These are phyloP conservation scores for Priceomyces fermenticarens DNA, from an alignment of 805 yeast species.

Conservation along the genomic window DNA sequence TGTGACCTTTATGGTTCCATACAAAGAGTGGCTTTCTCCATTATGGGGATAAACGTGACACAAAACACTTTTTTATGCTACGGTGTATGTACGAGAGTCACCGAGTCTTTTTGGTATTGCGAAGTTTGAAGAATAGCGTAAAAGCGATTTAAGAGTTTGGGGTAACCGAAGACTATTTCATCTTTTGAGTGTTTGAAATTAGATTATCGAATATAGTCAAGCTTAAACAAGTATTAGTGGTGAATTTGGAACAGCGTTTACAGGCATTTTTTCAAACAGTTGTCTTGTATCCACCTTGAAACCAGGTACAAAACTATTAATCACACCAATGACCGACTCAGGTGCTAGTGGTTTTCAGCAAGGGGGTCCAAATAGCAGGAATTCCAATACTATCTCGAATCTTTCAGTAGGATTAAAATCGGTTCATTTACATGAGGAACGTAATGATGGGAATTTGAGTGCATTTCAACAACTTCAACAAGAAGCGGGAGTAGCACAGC, in stretches of 20 bases:
- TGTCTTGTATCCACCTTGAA: too few relatives aligned
- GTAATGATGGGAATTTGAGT: conserved; percentile 39
- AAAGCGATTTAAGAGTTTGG: too few relatives aligned
- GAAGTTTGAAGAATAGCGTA: too few relatives aligned
- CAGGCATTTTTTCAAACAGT: too few relatives aligned
- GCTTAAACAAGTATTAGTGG: too few relatives aligned
- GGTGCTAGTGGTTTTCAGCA: not conserved
- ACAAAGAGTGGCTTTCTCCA: not conserved
- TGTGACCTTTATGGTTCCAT: not conserved
- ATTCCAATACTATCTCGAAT: conserved; percentile 35
- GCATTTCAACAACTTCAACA: conserved; percentile 44
- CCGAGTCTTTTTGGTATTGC: too few relatives aligned
- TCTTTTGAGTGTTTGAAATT: too few relatives aligned
- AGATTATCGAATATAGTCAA: too few relatives aligned
- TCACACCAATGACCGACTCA: conserved; percentile 2
- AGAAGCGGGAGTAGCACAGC: conserved; percentile 37
- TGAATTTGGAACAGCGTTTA: not conserved
- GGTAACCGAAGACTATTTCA: too few relatives aligned
- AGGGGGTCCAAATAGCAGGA: conserved; percentile 5
- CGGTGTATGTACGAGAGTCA: too few relatives aligned
- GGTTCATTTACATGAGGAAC: conserved; percentile 42
- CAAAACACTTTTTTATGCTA: too few relatives aligned
- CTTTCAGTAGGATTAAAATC: conserved; percentile 46
- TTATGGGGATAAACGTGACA: too few relatives aligned
- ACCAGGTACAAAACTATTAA: conserved; percentile 44